Evolutionary conservation across 768 basidiomycete species (phyloP).

Genomic region (Tephrocybe sp.): DNA sequence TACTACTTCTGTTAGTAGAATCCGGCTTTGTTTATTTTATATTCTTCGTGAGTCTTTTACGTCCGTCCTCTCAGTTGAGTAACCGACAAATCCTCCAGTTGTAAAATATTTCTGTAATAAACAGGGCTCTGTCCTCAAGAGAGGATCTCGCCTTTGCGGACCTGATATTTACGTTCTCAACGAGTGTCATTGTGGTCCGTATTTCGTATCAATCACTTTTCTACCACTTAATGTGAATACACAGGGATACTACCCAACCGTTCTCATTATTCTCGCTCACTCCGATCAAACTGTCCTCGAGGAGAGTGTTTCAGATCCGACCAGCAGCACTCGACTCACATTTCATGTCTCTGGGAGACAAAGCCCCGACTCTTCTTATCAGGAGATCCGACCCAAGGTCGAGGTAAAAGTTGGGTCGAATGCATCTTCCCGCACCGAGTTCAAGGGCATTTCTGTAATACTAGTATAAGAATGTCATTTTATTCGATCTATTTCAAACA

Average conservation of each 20-base stretch:
- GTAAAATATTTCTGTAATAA: slow-evolving; percentile 2
- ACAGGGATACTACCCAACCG: slow-evolving; percentile 6
- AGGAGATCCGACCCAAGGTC: too few relatives aligned
- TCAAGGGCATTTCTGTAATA: too few relatives aligned
- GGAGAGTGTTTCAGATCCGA: neutral
- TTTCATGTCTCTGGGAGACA: too few relatives aligned
- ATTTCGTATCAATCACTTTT: neutral
- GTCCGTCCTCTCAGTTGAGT: neutral
- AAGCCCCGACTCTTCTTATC: too few relatives aligned
- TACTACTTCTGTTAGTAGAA: slow-evolving; percentile 3
- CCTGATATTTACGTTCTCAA: slow-evolving; percentile 1
- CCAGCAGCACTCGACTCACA: neutral
- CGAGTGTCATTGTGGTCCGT: slow-evolving; percentile 9
- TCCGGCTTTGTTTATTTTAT: slow-evolving; percentile 11
- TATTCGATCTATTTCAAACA: neutral
- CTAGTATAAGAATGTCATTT: too few relatives aligned
- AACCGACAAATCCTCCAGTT: slow-evolving; percentile 8
- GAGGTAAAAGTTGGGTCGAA: too few relatives aligned
- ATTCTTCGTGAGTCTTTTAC: slow-evolving; percentile 3
- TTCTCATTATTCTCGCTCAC: slow-evolving; percentile 6
- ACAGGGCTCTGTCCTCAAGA: neutral
- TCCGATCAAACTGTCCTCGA: slow-evolving; percentile 5
- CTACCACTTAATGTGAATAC: too few relatives aligned
- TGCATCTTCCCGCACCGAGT: too few relatives aligned
- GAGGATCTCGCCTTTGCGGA: slow-evolving; percentile 8